phyloP scores from a whole-genome alignment of 192 early-diverging fungal genomes.

The Backusella tarrabulga region DNA sequence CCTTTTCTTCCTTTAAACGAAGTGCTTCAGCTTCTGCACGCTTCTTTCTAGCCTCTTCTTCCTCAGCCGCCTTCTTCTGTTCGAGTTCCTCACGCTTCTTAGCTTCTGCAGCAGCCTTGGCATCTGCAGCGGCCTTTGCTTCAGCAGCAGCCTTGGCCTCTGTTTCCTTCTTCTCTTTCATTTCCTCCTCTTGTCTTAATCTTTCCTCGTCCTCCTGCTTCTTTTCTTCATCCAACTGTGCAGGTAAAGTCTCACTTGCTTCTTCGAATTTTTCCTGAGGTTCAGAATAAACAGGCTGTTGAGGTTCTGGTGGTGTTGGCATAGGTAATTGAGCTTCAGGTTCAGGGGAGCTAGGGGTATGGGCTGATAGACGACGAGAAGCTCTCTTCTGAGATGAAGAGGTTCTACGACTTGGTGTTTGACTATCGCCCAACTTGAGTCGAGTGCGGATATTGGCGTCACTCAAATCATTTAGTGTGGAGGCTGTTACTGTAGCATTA shows the following conservation, averaged over 20 bases:
- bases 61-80: slow-evolving; percentile 42
- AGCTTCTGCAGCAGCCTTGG: slow-evolving; percentile 8
- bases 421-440: slow-evolving; percentile 31
- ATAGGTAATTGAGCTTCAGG: background rate
- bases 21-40: slow-evolving; percentile 10
- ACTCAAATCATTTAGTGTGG: slow-evolving; percentile 31
- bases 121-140: slow-evolving; percentile 1
- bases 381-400: slow-evolving; percentile 17
- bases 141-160: background rate
- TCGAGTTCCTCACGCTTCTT: background rate
- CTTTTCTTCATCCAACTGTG: slow-evolving; percentile 18
- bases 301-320: background rate
- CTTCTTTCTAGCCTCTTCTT: slow-evolving; percentile 34
- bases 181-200: slow-evolving; percentile 30
- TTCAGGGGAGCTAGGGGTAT: background rate
- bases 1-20: slow-evolving; percentile 39
- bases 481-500: slow-evolving; percentile 36
- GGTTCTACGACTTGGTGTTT: background rate
- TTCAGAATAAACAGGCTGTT: background rate
- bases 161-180: slow-evolving; percentile 17
- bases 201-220: slow-evolving; percentile 27
- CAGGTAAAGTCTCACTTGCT: background rate
- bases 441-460: slow-evolving; percentile 35
- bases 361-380: slow-evolving; percentile 7
- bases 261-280: slow-evolving; percentile 6